These are phyloP conservation scores for Cladorrhinum samala DNA, from an alignment of 495 filamentous ascomycete genomes.

Conservation along the genomic window DNA sequence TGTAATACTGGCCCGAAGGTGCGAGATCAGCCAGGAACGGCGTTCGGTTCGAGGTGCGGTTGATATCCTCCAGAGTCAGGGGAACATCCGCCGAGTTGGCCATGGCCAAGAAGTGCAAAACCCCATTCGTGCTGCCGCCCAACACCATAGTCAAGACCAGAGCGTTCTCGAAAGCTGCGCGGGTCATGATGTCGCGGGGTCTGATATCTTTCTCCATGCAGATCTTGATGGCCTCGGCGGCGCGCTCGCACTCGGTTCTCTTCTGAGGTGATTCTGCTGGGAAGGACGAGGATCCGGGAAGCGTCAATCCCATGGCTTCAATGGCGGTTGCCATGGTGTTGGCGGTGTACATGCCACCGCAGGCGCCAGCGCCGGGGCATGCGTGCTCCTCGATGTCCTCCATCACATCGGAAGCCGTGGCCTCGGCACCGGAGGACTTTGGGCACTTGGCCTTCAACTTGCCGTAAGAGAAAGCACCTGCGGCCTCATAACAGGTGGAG, in stretches of 20 bases:
- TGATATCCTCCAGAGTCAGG: constrained; percentile 80
- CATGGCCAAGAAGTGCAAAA: constrained; percentile 94
- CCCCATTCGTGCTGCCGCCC: constrained; percentile 86
- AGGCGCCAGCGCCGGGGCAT: constrained; percentile 89
- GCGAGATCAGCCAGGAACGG: constrained; percentile 93
- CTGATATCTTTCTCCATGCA: constrained; percentile 85
- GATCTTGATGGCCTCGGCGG: constrained; percentile 74
- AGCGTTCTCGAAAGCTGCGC: constrained; percentile 85
- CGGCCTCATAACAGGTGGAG: constrained; percentile 81
- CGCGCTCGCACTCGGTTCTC: constrained; percentile 83
- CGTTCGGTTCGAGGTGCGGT: constrained; percentile 80
- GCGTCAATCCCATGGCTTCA: constrained; percentile 86
- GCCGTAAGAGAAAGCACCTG: constrained; percentile 80
- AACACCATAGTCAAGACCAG: constrained; percentile 89
- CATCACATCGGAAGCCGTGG: constrained; percentile 71
- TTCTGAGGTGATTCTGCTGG: constrained; percentile 86
- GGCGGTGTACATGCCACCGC: constrained; percentile 94
- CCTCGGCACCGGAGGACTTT: constrained; percentile 27
- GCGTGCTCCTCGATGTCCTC: constrained; percentile 79
- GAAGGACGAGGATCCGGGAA: constrained; percentile 86
- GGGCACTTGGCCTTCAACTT: constrained; percentile 44
- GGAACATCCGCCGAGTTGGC: constrained; percentile 81
- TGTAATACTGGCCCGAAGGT: constrained; percentile 79
- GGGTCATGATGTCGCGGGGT: constrained; percentile 78
- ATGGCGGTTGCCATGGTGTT: constrained; percentile 98